Conservation (phyloP, 2,329 filamentous ascomycete genomes). For the Alternaria sp. region DNA sequence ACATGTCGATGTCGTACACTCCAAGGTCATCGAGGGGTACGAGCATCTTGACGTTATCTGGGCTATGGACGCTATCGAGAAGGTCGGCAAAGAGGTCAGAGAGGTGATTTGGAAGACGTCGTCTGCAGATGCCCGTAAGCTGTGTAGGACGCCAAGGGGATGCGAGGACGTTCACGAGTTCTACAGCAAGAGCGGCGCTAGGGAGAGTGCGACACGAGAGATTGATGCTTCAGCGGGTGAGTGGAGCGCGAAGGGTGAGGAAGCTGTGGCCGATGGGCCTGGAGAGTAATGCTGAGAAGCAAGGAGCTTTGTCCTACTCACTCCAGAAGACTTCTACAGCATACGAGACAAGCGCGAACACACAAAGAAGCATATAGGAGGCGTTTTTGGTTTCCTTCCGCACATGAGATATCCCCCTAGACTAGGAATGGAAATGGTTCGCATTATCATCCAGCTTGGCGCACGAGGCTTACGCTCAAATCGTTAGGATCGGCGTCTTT, state of each 20-base stretch:
- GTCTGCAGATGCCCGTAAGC: slow-evolving; percentile 59
- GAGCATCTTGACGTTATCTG: slow-evolving; percentile 95
- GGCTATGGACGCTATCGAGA: slow-evolving; percentile 86
- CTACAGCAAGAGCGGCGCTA: slow-evolving; percentile 23
- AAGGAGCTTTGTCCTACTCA: slow-evolving; percentile 16
- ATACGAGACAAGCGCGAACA: neutral
- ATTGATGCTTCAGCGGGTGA: slow-evolving; percentile 40
- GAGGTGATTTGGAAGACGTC: slow-evolving; percentile 85
- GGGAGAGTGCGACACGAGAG: slow-evolving; percentile 26
- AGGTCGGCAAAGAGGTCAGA: slow-evolving; percentile 80
- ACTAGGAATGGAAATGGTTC: neutral
- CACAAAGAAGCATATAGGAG: neutral
- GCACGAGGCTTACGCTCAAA: neutral
- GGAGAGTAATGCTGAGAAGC: slow-evolving; percentile 32
- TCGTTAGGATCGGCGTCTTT: neutral
- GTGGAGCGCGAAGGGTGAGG: slow-evolving; percentile 36
- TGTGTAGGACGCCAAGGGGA: slow-evolving; percentile 69
- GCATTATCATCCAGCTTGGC: neutral
- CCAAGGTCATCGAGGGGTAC: slow-evolving; percentile 79
- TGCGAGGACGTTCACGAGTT: slow-evolving; percentile 59
- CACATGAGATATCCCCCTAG: slow-evolving; percentile 1
- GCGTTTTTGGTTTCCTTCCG: neutral
- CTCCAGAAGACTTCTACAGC: neutral
- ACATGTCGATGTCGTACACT: slow-evolving; percentile 78
- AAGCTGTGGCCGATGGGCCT: slow-evolving; percentile 36